Evolutionary conservation across 2,329 filamentous ascomycete species (phyloP).

Genomic region (Davidsoniella australis): DNA sequence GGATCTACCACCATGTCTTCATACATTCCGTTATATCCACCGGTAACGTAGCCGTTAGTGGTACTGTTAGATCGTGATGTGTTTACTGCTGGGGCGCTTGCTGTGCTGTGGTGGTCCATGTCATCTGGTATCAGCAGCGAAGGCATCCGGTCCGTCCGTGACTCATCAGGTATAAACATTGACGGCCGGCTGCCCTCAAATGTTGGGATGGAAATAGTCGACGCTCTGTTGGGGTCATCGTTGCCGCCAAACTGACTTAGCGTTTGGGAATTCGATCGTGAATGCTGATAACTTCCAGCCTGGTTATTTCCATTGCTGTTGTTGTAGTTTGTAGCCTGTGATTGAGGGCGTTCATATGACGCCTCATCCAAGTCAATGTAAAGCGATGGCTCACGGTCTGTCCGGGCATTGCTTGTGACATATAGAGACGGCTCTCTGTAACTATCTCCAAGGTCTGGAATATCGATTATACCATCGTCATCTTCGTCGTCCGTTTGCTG

Average conservation of each 20-base stretch:
- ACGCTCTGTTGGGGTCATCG: conserved; percentile 2
- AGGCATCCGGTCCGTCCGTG: conserved; percentile 10
- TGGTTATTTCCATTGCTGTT: not conserved
- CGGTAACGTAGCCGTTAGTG: not conserved
- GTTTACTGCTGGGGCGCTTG: not conserved
- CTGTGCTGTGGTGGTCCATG: conserved; percentile 7
- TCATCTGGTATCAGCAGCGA: conserved; percentile 11
- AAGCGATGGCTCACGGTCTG: conserved; percentile 9
- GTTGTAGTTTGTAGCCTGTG: conserved; percentile 8
- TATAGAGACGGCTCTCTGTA: conserved; percentile 11
- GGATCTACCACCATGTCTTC: conserved; percentile 3
- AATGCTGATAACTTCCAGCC: conserved; percentile 2
- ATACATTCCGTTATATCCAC: conserved; percentile 10
- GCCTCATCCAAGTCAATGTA: conserved; percentile 11
- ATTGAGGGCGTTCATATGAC: conserved; percentile 7
- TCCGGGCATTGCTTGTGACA: conserved; percentile 8
- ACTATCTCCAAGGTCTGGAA: conserved; percentile 10
- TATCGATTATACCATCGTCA: conserved; percentile 12
- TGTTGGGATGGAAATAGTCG: conserved; percentile 9
- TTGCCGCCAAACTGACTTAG: not conserved
- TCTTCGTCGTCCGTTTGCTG: conserved; percentile 7
- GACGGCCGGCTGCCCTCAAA: conserved; percentile 8
- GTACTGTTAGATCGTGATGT: not conserved
- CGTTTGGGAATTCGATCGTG: conserved; percentile 1
- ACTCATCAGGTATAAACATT: conserved; percentile 12